These are phyloP conservation scores for Pestalotiopsis sp. DNA, from an alignment of 2,329 filamentous ascomycete genomes.

Conservation along the genomic window DNA sequence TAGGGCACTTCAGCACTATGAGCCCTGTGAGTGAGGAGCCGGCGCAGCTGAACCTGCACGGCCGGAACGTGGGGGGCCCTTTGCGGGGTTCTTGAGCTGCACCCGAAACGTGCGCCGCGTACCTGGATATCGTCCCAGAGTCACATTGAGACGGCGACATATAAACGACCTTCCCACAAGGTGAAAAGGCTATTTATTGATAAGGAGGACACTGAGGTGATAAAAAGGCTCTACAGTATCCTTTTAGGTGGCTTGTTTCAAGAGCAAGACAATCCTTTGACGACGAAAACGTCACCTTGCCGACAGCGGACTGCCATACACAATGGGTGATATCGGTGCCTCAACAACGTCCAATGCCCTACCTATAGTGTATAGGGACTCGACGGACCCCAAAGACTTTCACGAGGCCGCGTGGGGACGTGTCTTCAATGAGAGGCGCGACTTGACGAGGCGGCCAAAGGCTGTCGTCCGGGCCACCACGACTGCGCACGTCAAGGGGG, in stretches of 20 bases:
- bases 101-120: not conserved
- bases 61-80: not conserved
- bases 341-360: not conserved
- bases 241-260: not conserved
- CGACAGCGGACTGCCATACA: not conserved
- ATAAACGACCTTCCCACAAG: not conserved
- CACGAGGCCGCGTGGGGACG: constrained; percentile 32
- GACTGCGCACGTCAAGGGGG: constrained; percentile 35
- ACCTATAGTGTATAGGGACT: constrained; percentile 24
- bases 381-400: constrained; percentile 22
- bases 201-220: not conserved
- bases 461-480: constrained; percentile 41
- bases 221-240: not conserved
- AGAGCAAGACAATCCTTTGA: not conserved
- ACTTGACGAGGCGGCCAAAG: constrained; percentile 32
- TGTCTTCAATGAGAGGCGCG: constrained; percentile 44
- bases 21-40: not conserved
- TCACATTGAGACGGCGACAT: not conserved
- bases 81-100: not conserved
- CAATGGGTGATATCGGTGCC: not conserved
- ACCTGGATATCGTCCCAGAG: not conserved
- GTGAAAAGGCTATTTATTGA: not conserved
- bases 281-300: not conserved
- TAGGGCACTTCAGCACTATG: not conserved
- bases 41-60: not conserved